Evolutionary conservation across 169 alveolate species (phyloP).

Genomic region (Plasmodium knowlesi): DNA sequence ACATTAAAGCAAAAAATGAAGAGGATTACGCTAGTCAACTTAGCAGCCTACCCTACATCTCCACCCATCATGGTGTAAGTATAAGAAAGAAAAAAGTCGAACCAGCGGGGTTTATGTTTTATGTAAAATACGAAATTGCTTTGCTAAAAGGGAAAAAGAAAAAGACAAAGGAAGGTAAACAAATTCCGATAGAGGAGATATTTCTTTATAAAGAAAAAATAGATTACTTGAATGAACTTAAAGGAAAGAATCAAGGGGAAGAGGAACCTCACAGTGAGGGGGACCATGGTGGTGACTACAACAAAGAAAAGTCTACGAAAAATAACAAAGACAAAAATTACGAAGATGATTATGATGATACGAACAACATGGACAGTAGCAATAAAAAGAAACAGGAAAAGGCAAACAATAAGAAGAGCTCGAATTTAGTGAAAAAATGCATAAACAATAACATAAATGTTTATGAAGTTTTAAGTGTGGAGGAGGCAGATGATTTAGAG

Average conservation of each 20-base stretch:
- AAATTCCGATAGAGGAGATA: slow-evolving; percentile 23
- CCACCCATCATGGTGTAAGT: neutral
- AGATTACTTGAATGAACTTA: slow-evolving; percentile 26
- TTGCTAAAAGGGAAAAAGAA: slow-evolving; percentile 11
- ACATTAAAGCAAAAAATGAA: slow-evolving; percentile 17
- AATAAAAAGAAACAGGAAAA: slow-evolving; percentile 36
- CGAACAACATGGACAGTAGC: slow-evolving; percentile 1
- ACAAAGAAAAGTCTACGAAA: neutral
- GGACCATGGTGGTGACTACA: neutral
- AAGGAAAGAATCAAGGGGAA: neutral
- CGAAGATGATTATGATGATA: neutral
- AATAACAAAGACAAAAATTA: neutral
- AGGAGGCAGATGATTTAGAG: slow-evolving; percentile 80
- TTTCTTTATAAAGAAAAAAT: slow-evolving; percentile 70
- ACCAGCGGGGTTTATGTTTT: slow-evolving; percentile 85
- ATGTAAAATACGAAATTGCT: slow-evolving; percentile 75
- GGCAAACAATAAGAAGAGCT: slow-evolving; percentile 24
- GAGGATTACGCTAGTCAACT: slow-evolving; percentile 8
- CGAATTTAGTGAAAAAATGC: slow-evolving; percentile 78
- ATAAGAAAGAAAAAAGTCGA: slow-evolving; percentile 75
- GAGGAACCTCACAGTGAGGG: neutral
- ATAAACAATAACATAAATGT: slow-evolving; percentile 79
- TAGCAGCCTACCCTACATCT: neutral
- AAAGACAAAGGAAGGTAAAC: slow-evolving; percentile 9
- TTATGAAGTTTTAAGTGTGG: slow-evolving; percentile 80